Percentiles rank a stretch among this genome's conserved stretches.
Conservation (phyloP, 1,284 basidiomycete genomes). For the Cutaneotrichosporon mucoides region DNA sequence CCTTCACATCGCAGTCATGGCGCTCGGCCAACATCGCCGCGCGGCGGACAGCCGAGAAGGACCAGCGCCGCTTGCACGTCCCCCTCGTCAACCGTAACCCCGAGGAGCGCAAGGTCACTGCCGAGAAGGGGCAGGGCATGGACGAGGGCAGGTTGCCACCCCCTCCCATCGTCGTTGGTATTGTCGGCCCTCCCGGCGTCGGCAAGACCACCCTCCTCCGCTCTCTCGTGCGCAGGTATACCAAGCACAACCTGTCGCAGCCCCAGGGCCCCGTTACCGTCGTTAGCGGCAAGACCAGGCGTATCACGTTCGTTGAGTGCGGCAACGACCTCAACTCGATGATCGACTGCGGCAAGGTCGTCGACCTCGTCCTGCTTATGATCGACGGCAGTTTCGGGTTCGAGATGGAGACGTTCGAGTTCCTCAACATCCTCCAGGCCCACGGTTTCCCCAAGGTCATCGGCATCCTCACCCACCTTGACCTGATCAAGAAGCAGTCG, state of each 20-base stretch:
- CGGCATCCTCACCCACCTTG: conserved; percentile 90
- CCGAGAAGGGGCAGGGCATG: conserved; percentile 45
- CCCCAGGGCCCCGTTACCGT: conserved; percentile 93
- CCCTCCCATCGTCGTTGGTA: conserved; percentile 91
- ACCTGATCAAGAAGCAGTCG: conserved; percentile 90
- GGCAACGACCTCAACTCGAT: conserved; percentile 97
- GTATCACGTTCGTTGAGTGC: conserved; percentile 94
- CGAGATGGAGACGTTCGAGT: conserved; percentile 99
- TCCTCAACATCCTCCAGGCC: conserved; percentile 91
- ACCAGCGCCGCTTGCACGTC: conserved; percentile 93
- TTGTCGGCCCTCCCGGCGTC: conserved; percentile 95
- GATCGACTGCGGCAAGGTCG: conserved; percentile 97
- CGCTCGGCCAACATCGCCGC: conserved; percentile 82
- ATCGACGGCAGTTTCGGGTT: conserved; percentile 97
- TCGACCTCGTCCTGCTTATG: conserved; percentile 93
- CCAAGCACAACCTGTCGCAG: conserved; percentile 88
- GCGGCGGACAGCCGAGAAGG: conserved; percentile 83
- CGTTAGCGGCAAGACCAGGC: conserved; percentile 82
- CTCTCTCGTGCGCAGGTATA: conserved; percentile 84
- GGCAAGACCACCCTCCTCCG: conserved; percentile 95
- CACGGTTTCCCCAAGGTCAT: conserved; percentile 99
- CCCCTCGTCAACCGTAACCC: conserved; percentile 93
- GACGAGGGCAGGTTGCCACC: conserved; percentile 56
- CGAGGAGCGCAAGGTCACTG: conserved; percentile 59
- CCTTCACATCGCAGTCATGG: conserved; percentile 90